Percentiles rank a stretch among this genome's conserved stretches.
Conservation (phyloP, 345 rosid genomes). For the Melastoma malabathricum region DNA sequence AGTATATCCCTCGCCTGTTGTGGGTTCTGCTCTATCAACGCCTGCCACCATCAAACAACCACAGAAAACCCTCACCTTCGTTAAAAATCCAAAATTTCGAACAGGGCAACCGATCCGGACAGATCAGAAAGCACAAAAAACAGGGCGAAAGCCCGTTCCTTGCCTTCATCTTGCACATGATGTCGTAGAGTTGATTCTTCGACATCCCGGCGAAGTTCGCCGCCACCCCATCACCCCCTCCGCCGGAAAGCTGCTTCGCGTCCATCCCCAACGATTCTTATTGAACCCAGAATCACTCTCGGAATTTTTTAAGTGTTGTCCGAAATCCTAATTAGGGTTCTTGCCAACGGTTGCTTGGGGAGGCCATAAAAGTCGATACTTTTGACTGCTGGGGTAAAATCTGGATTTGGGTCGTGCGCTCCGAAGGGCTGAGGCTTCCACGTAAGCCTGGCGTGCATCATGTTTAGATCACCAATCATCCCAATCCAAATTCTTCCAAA, state of each 20-base stretch:
- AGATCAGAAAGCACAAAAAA: background rate
- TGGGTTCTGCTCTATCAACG: conserved; percentile 85
- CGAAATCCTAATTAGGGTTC: no score
- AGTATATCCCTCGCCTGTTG: conserved; percentile 76
- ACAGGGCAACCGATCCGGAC: conserved; percentile 3
- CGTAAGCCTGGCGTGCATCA: conserved; percentile 3
- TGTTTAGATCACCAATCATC: conserved; percentile 4
- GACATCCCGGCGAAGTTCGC: conserved; percentile 81
- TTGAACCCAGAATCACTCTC: no score
- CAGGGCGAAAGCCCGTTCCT: conserved; percentile 1
- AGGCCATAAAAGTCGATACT: no score
- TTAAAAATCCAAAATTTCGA: background rate
- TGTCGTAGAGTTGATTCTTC: conserved; percentile 84
- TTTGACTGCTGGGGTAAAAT: no score
- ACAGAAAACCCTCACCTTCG: background rate
- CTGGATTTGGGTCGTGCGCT: no score
- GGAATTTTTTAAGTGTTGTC: no score
- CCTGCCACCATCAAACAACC: conserved; percentile 17
- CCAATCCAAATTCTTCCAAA: no score
- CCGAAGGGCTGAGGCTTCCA: background rate
- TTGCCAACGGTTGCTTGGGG: no score
- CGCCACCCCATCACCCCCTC: conserved; percentile 39
- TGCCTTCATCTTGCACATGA: conserved; percentile 90
- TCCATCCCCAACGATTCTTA: conserved; percentile 31
- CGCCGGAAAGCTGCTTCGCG: conserved; percentile 41